phyloP scores from a whole-genome alignment of 306 rosid genomes.

The Citrullus colocynthis region DNA sequence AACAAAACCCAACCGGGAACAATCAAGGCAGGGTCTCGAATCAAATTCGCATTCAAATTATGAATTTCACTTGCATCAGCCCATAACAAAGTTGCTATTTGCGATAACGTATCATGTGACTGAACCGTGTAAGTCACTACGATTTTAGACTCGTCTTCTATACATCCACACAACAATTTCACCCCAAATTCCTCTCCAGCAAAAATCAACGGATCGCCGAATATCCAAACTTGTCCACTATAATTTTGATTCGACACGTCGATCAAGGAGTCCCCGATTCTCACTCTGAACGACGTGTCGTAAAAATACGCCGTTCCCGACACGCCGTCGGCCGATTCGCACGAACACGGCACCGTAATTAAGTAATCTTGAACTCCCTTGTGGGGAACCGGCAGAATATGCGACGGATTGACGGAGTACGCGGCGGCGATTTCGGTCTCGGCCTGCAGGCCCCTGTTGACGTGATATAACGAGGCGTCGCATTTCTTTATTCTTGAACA shows the following conservation, averaged over 20 bases:
- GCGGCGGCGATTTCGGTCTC: conserved; percentile 24
- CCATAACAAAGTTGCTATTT: conserved; percentile 28
- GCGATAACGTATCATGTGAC: conserved; percentile 26
- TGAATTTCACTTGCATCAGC: conserved; percentile 21
- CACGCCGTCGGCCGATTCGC: conserved; percentile 20
- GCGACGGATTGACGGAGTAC: conserved; percentile 31
- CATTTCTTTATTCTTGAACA: conserved; percentile 36
- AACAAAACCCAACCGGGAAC: conserved; percentile 41
- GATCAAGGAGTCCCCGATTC: conserved; percentile 16
- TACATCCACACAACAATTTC: conserved; percentile 64
- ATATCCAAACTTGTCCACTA: conserved; percentile 48
- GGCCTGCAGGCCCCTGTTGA: not conserved
- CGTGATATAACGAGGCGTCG: conserved; percentile 49
- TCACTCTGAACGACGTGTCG: conserved; percentile 29
- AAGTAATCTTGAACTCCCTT: conserved; percentile 33
- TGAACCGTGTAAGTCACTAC: conserved; percentile 70
- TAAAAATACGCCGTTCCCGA: conserved; percentile 37
- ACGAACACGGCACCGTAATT: conserved; percentile 51
- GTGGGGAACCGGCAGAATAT: conserved; percentile 22
- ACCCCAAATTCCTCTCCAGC: conserved; percentile 9
- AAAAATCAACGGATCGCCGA: not conserved
- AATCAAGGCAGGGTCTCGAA: conserved; percentile 20
- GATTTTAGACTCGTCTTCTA: conserved; percentile 32
- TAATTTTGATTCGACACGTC: conserved; percentile 18
- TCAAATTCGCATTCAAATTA: conserved; percentile 27